Evolutionary conservation across 192 early-diverging fungal genomes (phyloP), one percentile per base, ranked within the genome.

Genomic region (Rhizophagus prolifer): DNA sequence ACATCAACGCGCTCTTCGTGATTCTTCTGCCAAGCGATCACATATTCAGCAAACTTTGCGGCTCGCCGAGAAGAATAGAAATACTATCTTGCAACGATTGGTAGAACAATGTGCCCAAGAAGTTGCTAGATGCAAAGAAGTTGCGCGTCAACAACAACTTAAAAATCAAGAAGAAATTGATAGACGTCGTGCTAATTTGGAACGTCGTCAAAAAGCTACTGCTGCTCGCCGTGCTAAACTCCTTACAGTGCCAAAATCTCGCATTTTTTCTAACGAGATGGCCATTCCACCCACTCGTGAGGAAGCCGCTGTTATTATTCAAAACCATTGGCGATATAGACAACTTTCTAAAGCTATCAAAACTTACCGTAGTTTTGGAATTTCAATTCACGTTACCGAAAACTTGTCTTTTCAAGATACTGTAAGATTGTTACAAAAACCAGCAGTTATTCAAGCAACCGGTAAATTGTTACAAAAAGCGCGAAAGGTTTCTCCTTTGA

Each of bases 391-490:
- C 28, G 13, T 63, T 16, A 66, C 26, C 16, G 23, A 75, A 61
- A 44, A 25, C 8, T 30, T 65, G 23, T 50, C 74, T 47, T 75
- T 75, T 13, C 62, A 31, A 4, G 63, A 75, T 19, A 46, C 63
- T 14, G 74, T 75, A 25, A 12, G 23, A 23, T 61, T 75, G 26
- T 66, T 75, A 54, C 25, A 75, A 54, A 30, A 75, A 66, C 61
- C 61, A 58, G 65, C 77, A 1, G 76, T 86, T 54, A 80, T 84
- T 58, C 83, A 84, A 31, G 81, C 83, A 9, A 79, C 84, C n/a
- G 36, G 78, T 7, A 80, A 79, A 59, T 54, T 88, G 34, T 71
- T 88, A 46, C 78, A 73, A 28, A 44, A 72, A 2, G 44, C 65
- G 0, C 62, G 47, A 41, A 79, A 80, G 62, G 61, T 21, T 34